Conservation (phyloP, 371 early-diverging fungal genomes). For the Apophysomyces trapeziformis region DNA sequence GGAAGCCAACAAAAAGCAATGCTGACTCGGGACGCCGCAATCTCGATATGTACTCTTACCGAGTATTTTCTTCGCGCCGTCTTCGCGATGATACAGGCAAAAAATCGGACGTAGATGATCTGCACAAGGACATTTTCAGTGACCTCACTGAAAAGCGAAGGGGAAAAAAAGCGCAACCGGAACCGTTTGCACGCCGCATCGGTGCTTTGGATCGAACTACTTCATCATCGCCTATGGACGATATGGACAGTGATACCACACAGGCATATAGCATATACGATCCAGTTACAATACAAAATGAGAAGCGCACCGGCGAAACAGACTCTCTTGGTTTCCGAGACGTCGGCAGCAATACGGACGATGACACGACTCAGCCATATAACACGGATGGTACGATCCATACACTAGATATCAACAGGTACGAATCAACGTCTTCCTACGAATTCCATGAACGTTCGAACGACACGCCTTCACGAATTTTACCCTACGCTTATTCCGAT, state of each 20-base stretch:
- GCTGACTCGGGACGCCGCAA: not conserved
- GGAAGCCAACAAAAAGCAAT: not conserved
- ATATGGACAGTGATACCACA: not conserved
- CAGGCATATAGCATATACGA: not conserved
- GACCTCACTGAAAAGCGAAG: not conserved
- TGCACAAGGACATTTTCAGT: not conserved
- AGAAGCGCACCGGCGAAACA: not conserved
- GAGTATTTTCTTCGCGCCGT: not conserved
- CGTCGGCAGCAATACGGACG: not conserved
- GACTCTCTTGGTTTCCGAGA: not conserved
- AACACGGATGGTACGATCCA: not conserved
- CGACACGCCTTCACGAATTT: not conserved
- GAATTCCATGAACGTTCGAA: not conserved
- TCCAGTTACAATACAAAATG: not conserved
- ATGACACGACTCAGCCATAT: not conserved
- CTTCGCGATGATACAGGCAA: not conserved
- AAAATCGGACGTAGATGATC: not conserved
- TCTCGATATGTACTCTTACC: slow-evolving; percentile 5
- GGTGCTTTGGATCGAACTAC: not conserved
- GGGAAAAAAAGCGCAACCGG: not conserved
- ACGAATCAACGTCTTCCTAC: not conserved
- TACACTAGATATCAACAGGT: not conserved
- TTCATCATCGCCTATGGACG: not conserved
- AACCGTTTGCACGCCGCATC: too few relatives aligned
- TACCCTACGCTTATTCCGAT: not conserved